phyloP scores from a whole-genome alignment of 768 basidiomycete genomes.

The Phaffia tasmanica region DNA sequence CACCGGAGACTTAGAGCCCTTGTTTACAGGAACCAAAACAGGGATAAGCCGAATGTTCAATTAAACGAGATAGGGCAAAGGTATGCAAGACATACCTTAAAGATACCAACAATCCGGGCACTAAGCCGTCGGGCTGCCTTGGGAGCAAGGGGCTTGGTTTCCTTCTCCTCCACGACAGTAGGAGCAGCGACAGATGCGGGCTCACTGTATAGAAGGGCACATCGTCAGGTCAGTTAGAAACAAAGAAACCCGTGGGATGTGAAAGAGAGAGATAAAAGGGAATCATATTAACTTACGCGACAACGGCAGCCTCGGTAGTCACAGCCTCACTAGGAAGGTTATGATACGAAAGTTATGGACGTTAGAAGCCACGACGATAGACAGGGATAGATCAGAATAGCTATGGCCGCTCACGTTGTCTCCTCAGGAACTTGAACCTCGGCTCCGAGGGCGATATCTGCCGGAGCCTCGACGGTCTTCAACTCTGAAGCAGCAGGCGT shows the following conservation, averaged over 20 bases:
- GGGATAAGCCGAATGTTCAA: no score
- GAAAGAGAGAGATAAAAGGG: neutral
- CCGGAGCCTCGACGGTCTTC: conserved; percentile 5
- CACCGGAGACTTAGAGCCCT: no score
- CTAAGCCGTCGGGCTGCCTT: conserved; percentile 19
- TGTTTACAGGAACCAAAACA: no score
- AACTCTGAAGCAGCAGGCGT: conserved; percentile 3
- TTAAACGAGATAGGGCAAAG: neutral
- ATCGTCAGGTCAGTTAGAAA: neutral
- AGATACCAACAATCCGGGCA: conserved; percentile 22
- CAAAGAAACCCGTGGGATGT: no score
- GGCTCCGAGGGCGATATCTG: neutral
- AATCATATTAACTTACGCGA: no score
- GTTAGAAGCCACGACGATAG: neutral
- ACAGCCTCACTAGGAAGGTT: neutral
- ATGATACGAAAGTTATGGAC: neutral
- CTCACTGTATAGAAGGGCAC: neutral
- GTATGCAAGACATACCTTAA: conserved; percentile 1
- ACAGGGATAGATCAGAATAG: no score
- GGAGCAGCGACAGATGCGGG: neutral
- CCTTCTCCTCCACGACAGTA: conserved; percentile 4
- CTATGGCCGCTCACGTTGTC: conserved; percentile 3
- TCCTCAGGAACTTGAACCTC: neutral
- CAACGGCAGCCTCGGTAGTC: conserved; percentile 3
- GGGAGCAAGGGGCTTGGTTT: conserved; percentile 19